A percentile compares a stretch with the other conserved stretches of the same genome.
These are phyloP conservation scores for Drosera spatulata DNA, from an alignment of 179 eudicot genomes.

Conservation along the genomic window DNA sequence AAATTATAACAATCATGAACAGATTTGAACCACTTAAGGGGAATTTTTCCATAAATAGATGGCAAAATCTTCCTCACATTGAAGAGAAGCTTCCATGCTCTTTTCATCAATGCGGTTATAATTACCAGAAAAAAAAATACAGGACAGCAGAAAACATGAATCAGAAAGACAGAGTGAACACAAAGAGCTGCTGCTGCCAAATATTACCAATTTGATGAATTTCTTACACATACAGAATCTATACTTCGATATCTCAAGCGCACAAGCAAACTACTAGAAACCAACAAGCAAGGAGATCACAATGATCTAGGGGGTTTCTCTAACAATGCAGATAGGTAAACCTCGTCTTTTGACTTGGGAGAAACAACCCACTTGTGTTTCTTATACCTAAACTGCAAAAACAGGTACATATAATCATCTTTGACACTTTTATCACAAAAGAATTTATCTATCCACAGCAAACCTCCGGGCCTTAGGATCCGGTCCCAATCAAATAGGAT, in stretches of 20 bases:
- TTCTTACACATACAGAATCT: background rate
- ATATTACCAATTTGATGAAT: background rate
- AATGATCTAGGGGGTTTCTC: constrained; percentile 85
- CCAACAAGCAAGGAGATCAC: constrained; percentile 12
- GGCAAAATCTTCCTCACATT: too few relatives aligned
- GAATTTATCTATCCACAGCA: constrained; percentile 86
- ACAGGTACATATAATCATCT: constrained; percentile 23
- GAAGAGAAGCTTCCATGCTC: too few relatives aligned
- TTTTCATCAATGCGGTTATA: too few relatives aligned
- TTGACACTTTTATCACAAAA: constrained; percentile 65
- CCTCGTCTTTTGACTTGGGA: too few relatives aligned
- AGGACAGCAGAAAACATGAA: too few relatives aligned
- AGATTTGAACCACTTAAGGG: too few relatives aligned
- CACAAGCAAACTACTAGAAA: background rate
- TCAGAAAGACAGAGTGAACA: too few relatives aligned
- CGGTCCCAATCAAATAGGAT: constrained; percentile 89
- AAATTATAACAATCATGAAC: too few relatives aligned
- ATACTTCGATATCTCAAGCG: background rate
- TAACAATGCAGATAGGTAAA: constrained; percentile 52
- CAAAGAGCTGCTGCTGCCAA: background rate
- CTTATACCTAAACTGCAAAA: too few relatives aligned
- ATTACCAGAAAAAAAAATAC: too few relatives aligned
- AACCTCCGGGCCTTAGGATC: constrained; percentile 84
- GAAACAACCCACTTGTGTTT: too few relatives aligned
- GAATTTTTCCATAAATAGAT: too few relatives aligned